A percentile compares a stretch with the other conserved stretches of the same genome.
phyloP scores from a whole-genome alignment of 2,329 filamentous ascomycete species.

The Diaporthe aspalathi region DNA sequence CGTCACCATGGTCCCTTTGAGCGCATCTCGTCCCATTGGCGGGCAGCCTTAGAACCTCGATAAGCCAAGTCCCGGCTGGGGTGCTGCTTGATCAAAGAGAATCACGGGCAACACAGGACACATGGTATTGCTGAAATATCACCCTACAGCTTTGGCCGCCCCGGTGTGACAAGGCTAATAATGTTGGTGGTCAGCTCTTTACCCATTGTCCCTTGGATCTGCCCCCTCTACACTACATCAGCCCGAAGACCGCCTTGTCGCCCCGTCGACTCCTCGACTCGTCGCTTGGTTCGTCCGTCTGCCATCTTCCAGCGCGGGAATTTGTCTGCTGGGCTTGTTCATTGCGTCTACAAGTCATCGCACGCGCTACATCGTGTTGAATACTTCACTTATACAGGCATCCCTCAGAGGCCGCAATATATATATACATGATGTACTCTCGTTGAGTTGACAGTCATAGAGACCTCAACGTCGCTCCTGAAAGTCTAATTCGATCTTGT shows the following conservation, averaged over 20 bases:
- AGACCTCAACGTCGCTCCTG: neutral
- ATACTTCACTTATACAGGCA: neutral
- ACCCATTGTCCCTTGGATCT: neutral
- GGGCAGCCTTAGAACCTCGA: constrained; percentile 8
- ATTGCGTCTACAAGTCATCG: neutral
- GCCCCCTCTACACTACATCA: neutral
- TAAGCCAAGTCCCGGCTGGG: constrained; percentile 26
- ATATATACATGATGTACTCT: neutral
- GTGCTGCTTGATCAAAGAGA: constrained; percentile 19
- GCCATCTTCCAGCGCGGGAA: neutral
- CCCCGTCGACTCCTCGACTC: no score
- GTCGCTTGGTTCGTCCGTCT: neutral
- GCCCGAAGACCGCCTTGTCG: neutral
- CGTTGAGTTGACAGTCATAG: neutral
- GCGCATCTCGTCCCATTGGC: neutral
- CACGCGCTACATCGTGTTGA: neutral
- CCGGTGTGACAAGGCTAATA: constrained; percentile 18
- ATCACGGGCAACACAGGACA: no score
- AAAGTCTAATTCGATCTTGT: constrained; percentile 30
- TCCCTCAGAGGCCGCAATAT: constrained; percentile 9
- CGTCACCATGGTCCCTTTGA: constrained; percentile 6
- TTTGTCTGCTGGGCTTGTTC: constrained; percentile 1
- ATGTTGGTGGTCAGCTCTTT: constrained; percentile 25
- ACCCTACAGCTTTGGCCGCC: constrained; percentile 14
- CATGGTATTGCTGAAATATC: constrained; percentile 4